Percentiles rank a stretch among this genome's conserved stretches.
These are phyloP conservation scores for Rhodocollybia butyracea DNA, from an alignment of 768 basidiomycete genomes.

Conservation along the genomic window DNA sequence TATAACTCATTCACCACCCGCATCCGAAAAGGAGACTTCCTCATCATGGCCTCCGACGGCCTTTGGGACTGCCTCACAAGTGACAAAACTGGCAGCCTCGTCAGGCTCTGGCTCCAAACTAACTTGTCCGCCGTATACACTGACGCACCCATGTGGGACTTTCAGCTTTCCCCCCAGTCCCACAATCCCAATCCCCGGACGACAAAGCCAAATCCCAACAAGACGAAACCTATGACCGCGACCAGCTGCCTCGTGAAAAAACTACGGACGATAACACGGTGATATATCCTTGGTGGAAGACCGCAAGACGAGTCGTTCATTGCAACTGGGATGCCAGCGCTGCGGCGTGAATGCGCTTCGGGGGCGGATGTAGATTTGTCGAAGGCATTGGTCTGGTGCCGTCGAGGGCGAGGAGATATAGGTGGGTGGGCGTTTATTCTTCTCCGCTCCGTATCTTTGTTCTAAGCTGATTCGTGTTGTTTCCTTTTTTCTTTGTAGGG, in stretches of 20 bases:
- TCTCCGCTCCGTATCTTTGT: not conserved
- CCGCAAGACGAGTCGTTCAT: constrained; percentile 37
- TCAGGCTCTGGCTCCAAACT: constrained; percentile 44
- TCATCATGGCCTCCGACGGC: constrained; percentile 51
- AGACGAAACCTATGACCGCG: not conserved
- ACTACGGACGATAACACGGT: constrained; percentile 20
- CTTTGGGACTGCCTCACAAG: constrained; percentile 52
- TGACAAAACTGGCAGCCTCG: constrained; percentile 52
- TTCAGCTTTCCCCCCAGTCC: too few species aligned
- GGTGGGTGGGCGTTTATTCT: too few species aligned
- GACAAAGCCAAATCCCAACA: not conserved
- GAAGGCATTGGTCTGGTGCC: constrained; percentile 33
- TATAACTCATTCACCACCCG: constrained; percentile 39
- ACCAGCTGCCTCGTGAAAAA: constrained; percentile 8
- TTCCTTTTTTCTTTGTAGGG: not conserved
- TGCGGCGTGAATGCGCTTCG: constrained; percentile 52
- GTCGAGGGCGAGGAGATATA: constrained; percentile 33
- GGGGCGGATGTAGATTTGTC: constrained; percentile 40
- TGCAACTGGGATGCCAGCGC: constrained; percentile 41
- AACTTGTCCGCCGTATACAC: constrained; percentile 6
- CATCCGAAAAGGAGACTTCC: constrained; percentile 45
- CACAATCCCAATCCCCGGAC: too few species aligned
- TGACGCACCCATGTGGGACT: constrained; percentile 4
- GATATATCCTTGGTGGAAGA: constrained; percentile 33
- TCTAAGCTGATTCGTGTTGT: not conserved